Evolutionary conservation across 805 yeast genomes (phyloP).

Genomic region (Lipomyces chichibuensis): DNA sequence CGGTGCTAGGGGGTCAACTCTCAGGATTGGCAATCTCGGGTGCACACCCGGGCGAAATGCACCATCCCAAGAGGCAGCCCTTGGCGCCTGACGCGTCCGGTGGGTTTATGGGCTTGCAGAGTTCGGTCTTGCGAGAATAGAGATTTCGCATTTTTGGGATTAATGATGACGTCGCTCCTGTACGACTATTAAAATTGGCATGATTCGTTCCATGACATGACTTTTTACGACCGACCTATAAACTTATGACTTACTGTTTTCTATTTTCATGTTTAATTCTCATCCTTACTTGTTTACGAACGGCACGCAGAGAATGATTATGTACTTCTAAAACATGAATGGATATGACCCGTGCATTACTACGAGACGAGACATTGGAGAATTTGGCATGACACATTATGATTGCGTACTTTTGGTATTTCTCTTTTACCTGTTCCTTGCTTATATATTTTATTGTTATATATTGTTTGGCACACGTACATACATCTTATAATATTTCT

Average conservation of each 20-base stretch:
- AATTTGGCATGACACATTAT: background rate
- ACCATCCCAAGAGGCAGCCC: background rate
- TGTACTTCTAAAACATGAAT: background rate
- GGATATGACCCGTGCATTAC: background rate
- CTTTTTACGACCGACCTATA: background rate
- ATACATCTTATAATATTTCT: background rate
- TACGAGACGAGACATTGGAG: background rate
- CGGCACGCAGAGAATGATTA: background rate
- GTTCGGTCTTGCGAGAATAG: background rate
- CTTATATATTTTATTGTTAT: background rate
- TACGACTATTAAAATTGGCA: background rate
- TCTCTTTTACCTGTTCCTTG: background rate
- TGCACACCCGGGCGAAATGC: background rate
- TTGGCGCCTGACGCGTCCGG: background rate
- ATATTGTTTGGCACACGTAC: background rate
- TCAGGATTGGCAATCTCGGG: background rate
- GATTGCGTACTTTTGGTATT: background rate
- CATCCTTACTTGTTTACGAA: background rate
- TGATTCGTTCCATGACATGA: background rate
- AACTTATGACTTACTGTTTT: background rate
- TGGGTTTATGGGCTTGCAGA: slow-evolving; percentile 1
- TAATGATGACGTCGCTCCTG: background rate
- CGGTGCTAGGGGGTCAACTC: background rate
- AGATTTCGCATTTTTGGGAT: background rate
- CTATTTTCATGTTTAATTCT: background rate